Conservation (phyloP, 2,329 filamentous ascomycete genomes). For the Cryphonectria japonica region DNA sequence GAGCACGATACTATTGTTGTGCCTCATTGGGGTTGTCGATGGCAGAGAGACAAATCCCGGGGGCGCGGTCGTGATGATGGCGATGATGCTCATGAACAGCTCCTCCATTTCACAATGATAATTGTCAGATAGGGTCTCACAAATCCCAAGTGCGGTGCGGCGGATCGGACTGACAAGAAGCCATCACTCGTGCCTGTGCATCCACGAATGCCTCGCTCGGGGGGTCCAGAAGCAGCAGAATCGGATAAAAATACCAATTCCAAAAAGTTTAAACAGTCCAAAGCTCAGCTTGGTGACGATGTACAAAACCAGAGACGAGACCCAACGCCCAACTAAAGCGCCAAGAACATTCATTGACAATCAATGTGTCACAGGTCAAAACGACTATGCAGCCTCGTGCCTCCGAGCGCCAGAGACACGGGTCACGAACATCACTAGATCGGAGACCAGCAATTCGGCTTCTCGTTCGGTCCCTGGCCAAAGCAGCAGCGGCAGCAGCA, state of each 20-base stretch:
- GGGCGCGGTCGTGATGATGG: neutral
- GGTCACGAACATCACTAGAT: neutral
- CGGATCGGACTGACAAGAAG: neutral
- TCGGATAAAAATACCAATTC: neutral
- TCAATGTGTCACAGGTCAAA: neutral
- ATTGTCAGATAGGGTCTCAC: neutral
- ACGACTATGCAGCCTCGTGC: neutral
- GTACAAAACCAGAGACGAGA: neutral
- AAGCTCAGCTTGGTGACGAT: neutral
- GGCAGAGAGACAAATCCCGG: neutral
- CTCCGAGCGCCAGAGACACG: neutral
- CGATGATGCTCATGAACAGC: neutral
- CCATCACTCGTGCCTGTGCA: neutral
- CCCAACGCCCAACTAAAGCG: neutral
- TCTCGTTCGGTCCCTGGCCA: neutral
- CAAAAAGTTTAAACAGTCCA: neutral
- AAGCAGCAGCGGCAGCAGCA: neutral
- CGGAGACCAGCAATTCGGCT: neutral
- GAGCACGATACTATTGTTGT: neutral
- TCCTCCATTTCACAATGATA: neutral
- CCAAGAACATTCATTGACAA: neutral
- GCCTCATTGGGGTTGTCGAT: neutral
- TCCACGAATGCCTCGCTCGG: neutral
- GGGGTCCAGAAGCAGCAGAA: neutral
- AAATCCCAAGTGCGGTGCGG: neutral